Base-by-base conservation (phyloP, 768 basidiomycete species). In the Podaxis sp. region DNA sequence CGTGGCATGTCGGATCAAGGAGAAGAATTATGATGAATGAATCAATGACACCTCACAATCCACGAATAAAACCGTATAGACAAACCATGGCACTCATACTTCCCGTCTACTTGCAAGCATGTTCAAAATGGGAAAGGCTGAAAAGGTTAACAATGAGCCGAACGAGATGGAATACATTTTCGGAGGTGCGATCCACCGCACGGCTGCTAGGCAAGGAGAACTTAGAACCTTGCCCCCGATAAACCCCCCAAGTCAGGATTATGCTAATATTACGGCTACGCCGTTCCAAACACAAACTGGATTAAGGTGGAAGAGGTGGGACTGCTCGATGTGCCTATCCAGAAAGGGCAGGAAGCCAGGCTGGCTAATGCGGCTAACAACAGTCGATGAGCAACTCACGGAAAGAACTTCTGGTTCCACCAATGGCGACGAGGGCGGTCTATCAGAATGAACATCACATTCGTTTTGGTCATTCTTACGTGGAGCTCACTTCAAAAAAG, bases 231-330 rank as follows among this genome's bases (percentile, higher is more conserved):
- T 4, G 81, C 85, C 60, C 81, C 85, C 51, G 78, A 61, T n/a
- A 28, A 28, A 83, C 66, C 4, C 86, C 86, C 61, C 76, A 82
- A 1, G 69, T 77, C 57, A 85, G 74, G 53, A 84, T 79, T 16
- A 73, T 70, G 14, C 87, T 87, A 27, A 89, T 87, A 5, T 67
- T 65, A 21, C 76, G 76, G 3, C 85, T 79, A 32, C 76, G 69
- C 38, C 86, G 71, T 11, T 84, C 84, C 21, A 87, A 76, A 0
- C 86, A 87, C 86, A 2, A 79, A 68, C 6, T 70, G 67, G 50
- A 82, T 70, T 1, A 86, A 81, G 0, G 84, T 86, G 25, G 83
- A 81, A 76, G 69, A 3, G 72, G 71, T 13, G 68, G 55, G n/a
- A 75, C 64, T n/a, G 67, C 69, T 44, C 67, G 64, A 52, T 68